phyloP scores from a whole-genome alignment of 2,329 filamentous ascomycete genomes.

The Colletotrichum graminicola region DNA sequence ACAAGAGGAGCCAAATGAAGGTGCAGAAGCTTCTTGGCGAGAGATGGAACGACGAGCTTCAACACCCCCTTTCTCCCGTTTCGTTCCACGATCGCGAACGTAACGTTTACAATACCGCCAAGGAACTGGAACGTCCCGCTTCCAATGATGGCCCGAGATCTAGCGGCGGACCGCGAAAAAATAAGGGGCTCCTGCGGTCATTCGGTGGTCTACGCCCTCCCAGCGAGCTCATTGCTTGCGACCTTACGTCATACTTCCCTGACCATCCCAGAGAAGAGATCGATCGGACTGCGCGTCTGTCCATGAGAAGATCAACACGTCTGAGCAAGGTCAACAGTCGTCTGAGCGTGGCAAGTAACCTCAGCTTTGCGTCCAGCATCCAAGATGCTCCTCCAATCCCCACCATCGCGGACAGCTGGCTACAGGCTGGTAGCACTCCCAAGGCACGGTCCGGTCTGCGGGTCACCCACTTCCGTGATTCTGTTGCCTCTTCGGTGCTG shows the following conservation, averaged over 20 bases:
- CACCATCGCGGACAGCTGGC: slow-evolving; percentile 94
- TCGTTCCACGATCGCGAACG: slow-evolving; percentile 78
- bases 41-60: slow-evolving; percentile 82
- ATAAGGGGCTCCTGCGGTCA: slow-evolving; percentile 74
- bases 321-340: slow-evolving; percentile 94
- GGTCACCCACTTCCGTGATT: slow-evolving; percentile 80
- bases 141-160: slow-evolving; percentile 56
- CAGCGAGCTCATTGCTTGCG: slow-evolving; percentile 96
- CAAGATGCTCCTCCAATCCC: slow-evolving; percentile 95
- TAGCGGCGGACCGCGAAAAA: slow-evolving; percentile 49
- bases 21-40: slow-evolving; percentile 91
- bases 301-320: slow-evolving; percentile 88
- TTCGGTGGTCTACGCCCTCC: slow-evolving; percentile 95
- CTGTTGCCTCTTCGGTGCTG: slow-evolving; percentile 87
- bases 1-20: slow-evolving; percentile 86
- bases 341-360: slow-evolving; percentile 91
- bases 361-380: slow-evolving; percentile 92
- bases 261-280: slow-evolving; percentile 95
- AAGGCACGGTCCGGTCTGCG: slow-evolving; percentile 59
- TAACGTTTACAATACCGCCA: slow-evolving; percentile 71
- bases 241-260: slow-evolving; percentile 96
- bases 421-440: slow-evolving; percentile 71
- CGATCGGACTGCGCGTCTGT: slow-evolving; percentile 93
- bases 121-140: slow-evolving; percentile 69
- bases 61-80: slow-evolving; percentile 87